Base-by-base conservation (phyloP, 2,329 filamentous ascomycete genomes). In the Diaporthe citri region DNA sequence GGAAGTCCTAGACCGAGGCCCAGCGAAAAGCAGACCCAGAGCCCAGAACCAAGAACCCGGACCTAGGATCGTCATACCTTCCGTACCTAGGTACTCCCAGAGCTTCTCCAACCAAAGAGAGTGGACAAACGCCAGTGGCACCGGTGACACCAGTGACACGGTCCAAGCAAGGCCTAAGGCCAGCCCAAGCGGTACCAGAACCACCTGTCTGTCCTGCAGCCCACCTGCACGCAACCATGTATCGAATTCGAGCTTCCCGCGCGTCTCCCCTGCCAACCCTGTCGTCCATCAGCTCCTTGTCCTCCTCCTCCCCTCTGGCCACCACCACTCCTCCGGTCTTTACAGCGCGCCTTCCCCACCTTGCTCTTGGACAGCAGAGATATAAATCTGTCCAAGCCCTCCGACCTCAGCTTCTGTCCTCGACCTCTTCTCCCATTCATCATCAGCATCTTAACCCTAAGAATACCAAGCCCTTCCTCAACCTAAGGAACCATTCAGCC, bases 301-400 rank as follows among this genome's bases (percentile, higher is more conserved):
- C 56, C 60, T 66, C 41, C 39, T 66, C 39, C 41, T 51, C n/a
- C 20, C 12, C 43, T 10, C 31, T 66, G 62, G 22, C 48, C 48
- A 31, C 48, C 46, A 28, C 64, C 64, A 41, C 51, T 28, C 31
- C 46, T 28, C 34, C 64, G 48, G 55, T 39, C 48, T 69, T 52
- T 55, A 69, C 48, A 59, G 55, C 60, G 71, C 71, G 46, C 34
- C 71, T 72, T 64, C 71, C 71, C 71, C 71, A 72, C 71, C 71
- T 64, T 17, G 57, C 71, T 39, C 48, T 64, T 56, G 34, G 60
- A 72, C 71, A 72, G 17, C 46, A 72, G 57, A 72, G 71, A 72
- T 72, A 72, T 72, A 72, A 72, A 64, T 64, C 71, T 43, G 57
- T 43, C 43, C 46, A 39, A 31, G 48, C 57, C 57, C 71, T 72